phyloP scores from a whole-genome alignment of 176 grass and related monocot species.

The Pontederia crassipes region DNA sequence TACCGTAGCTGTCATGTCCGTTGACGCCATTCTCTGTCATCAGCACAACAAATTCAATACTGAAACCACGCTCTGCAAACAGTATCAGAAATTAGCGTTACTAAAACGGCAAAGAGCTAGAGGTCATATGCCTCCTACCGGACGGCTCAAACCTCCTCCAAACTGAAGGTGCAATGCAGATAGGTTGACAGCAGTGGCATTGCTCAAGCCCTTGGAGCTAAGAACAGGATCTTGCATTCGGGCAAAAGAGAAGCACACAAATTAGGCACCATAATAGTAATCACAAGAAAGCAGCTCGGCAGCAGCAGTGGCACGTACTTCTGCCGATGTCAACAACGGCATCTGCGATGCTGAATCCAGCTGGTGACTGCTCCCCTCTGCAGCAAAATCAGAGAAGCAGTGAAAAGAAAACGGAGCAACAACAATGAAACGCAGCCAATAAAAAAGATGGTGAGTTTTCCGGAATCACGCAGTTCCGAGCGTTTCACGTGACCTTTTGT shows the following conservation, averaged over 20 bases:
- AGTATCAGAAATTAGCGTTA: constrained; percentile 1
- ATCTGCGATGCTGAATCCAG: constrained; percentile 73
- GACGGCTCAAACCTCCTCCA: constrained; percentile 23
- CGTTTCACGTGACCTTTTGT: too few species aligned
- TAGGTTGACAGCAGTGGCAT: constrained; percentile 36
- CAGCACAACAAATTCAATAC: constrained; percentile 6
- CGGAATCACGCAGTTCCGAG: too few species aligned
- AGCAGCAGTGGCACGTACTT: constrained; percentile 23
- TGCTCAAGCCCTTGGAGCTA: constrained; percentile 76
- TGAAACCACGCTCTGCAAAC: not conserved
- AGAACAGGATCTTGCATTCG: constrained; percentile 51
- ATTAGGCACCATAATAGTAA: constrained; percentile 1
- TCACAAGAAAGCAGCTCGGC: not conserved
- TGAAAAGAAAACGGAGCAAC: constrained; percentile 18
- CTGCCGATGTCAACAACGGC: constrained; percentile 48
- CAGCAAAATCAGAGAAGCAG: constrained; percentile 13
- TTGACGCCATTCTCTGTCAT: constrained; percentile 9
- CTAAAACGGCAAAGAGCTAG: too few species aligned
- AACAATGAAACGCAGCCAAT: not conserved
- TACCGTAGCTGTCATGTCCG: constrained; percentile 36
- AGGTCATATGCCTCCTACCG: constrained; percentile 6
- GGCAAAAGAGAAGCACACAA: not conserved
- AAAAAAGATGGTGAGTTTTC: not conserved
- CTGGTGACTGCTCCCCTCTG: constrained; percentile 55
- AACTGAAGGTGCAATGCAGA: constrained; percentile 34